A percentile compares a stretch with the other conserved stretches of the same genome.
Conservation (phyloP, 192 early-diverging fungal genomes). For the Coemansia sp. region DNA sequence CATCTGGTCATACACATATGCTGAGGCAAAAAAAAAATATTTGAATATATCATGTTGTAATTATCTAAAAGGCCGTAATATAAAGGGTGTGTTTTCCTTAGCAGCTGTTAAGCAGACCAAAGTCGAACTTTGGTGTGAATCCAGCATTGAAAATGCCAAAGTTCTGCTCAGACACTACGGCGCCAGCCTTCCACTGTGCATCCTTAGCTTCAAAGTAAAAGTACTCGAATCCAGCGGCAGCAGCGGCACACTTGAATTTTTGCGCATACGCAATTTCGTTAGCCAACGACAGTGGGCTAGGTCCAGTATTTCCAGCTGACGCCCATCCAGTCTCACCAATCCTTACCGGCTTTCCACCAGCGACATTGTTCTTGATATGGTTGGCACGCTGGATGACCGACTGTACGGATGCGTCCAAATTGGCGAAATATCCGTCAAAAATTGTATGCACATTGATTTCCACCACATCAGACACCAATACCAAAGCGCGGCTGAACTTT, state of each 20-base stretch:
- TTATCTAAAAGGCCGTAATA: neutral
- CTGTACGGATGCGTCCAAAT: slow-evolving; percentile 34
- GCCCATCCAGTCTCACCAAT: slow-evolving; percentile 53
- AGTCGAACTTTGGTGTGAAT: slow-evolving; percentile 39
- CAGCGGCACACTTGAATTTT: slow-evolving; percentile 44
- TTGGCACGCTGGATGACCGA: slow-evolving; percentile 45
- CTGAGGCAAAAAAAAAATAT: neutral
- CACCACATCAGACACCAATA: too few relatives aligned
- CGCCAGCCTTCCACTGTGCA: slow-evolving; percentile 43
- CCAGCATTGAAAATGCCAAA: slow-evolving; percentile 40
- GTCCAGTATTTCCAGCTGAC: slow-evolving; percentile 38
- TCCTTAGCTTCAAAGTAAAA: slow-evolving; percentile 58
- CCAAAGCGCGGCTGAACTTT: slow-evolving; percentile 29
- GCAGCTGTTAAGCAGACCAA: slow-evolving; percentile 29
- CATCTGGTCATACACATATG: neutral
- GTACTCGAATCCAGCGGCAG: slow-evolving; percentile 29
- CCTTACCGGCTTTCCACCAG: slow-evolving; percentile 39
- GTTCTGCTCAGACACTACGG: slow-evolving; percentile 34
- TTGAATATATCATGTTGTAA: neutral
- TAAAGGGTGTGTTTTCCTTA: neutral
- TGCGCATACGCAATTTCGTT: slow-evolving; percentile 36
- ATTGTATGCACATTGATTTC: too few relatives aligned
- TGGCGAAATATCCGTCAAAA: slow-evolving; percentile 31
- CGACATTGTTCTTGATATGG: slow-evolving; percentile 26
- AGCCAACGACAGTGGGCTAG: slow-evolving; percentile 33